Percentiles rank a stretch among this genome's conserved stretches.
Evolutionary conservation across 768 basidiomycete genomes (phyloP).

Genomic region (Kwoniella sp.): DNA sequence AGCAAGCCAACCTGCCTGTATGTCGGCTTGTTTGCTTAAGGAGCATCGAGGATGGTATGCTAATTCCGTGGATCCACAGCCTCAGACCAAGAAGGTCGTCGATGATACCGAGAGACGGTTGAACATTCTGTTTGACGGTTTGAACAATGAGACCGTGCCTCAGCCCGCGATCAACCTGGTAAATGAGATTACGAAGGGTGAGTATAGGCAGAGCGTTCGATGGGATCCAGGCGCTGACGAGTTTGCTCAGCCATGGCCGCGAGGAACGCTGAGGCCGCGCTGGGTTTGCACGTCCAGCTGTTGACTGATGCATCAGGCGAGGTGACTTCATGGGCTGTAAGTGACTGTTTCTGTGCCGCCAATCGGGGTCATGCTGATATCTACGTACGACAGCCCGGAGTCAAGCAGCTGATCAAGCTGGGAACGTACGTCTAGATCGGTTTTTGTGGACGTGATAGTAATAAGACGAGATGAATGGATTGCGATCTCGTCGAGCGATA

Average conservation of each 20-base stretch:
- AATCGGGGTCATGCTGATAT: constrained; percentile 1
- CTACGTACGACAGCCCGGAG: constrained; percentile 76
- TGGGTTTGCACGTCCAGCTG: constrained; percentile 79
- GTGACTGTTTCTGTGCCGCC: constrained; percentile 7
- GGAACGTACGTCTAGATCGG: constrained; percentile 25
- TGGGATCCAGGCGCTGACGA: neutral
- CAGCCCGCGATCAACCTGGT: constrained; percentile 67
- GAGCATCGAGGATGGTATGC: neutral
- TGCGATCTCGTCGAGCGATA: too few relatives aligned
- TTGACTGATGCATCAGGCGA: constrained; percentile 78
- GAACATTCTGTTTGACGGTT: constrained; percentile 79
- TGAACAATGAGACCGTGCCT: constrained; percentile 83
- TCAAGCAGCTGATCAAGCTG: constrained; percentile 71
- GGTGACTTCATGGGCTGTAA: constrained; percentile 54
- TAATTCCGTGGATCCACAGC: constrained; percentile 52
- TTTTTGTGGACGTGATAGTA: neutral
- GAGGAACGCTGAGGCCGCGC: constrained; percentile 69
- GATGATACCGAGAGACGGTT: constrained; percentile 84
- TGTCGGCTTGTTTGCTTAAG: constrained; percentile 42
- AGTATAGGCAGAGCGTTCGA: constrained; percentile 19
- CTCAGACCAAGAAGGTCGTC: constrained; percentile 74
- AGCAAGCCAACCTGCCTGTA: constrained; percentile 67
- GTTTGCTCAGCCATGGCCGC: constrained; percentile 66
- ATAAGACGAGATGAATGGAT: neutral
- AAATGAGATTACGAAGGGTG: constrained; percentile 68